Percentiles rank a stretch among this genome's conserved stretches.
Evolutionary conservation across 2,329 filamentous ascomycete species (phyloP).

Genomic region (Cladosporium sp.): DNA sequence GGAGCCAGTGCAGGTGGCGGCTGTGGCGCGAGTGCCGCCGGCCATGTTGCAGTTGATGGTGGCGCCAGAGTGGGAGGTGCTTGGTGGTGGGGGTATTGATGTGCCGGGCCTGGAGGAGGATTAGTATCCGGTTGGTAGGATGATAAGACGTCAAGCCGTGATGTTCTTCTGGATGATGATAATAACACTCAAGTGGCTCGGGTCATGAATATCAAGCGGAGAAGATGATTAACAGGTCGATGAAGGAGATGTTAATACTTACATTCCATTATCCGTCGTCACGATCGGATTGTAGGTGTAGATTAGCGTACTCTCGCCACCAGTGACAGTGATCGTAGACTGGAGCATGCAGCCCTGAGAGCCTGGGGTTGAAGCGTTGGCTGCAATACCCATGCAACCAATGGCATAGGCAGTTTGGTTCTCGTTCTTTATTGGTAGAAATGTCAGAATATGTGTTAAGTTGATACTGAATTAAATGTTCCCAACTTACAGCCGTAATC

Average conservation of each 20-base stretch:
- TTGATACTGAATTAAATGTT: not conserved
- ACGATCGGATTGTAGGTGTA: slow-evolving; percentile 22
- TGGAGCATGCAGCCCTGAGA: slow-evolving; percentile 24
- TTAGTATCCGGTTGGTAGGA: not conserved
- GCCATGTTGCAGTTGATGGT: slow-evolving; percentile 29
- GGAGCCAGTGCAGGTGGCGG: slow-evolving; percentile 28
- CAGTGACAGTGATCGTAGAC: slow-evolving; percentile 32
- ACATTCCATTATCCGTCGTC: slow-evolving; percentile 20
- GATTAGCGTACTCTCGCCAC: slow-evolving; percentile 31
- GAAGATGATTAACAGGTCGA: not conserved
- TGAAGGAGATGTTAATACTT: slow-evolving; percentile 2
- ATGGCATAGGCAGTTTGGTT: slow-evolving; percentile 32
- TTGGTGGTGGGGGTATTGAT: slow-evolving; percentile 14
- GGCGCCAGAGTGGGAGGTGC: slow-evolving; percentile 14
- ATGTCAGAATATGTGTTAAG: not conserved
- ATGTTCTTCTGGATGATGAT: not conserved
- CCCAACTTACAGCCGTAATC: slow-evolving; percentile 26
- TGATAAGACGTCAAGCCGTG: not conserved
- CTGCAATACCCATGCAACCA: slow-evolving; percentile 23
- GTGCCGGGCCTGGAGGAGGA: slow-evolving; percentile 16
- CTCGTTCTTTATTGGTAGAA: slow-evolving; percentile 19
- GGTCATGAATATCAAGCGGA: not conserved
- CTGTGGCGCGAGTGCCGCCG: slow-evolving; percentile 24
- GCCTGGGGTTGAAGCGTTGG: slow-evolving; percentile 19
- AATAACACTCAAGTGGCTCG: not conserved